These are phyloP conservation scores for Madurella mycetomatis DNA, from an alignment of 2,329 filamentous ascomycete species.

Conservation along the genomic window DNA sequence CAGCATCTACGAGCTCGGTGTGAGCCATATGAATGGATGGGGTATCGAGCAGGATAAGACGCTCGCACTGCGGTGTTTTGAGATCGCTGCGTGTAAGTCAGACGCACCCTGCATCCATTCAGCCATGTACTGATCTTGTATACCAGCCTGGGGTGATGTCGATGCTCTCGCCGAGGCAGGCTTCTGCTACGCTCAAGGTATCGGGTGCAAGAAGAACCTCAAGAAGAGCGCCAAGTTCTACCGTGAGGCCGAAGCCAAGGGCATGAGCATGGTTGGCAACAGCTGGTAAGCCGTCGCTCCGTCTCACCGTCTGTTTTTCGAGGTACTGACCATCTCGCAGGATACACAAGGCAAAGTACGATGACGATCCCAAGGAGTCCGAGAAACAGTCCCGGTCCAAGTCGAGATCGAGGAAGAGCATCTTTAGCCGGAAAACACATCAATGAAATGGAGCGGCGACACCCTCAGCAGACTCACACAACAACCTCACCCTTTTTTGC, in stretches of 20 bases:
- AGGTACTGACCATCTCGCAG: conserved; percentile 41
- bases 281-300: conserved; percentile 69
- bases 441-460: conserved; percentile 6
- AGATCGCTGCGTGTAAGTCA: conserved; percentile 78
- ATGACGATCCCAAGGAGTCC: conserved; percentile 54
- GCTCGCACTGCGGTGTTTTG: conserved; percentile 86
- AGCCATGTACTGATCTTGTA: conserved; percentile 13
- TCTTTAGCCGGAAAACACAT: conserved; percentile 53
- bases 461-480: background rate
- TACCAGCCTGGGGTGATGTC: conserved; percentile 79
- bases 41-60: conserved; percentile 89
- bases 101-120: background rate
- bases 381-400: conserved; percentile 70
- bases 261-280: conserved; percentile 96
- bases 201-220: conserved; percentile 92
- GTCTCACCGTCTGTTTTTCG: background rate
- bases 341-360: conserved; percentile 97
- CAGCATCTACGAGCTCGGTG: conserved; percentile 92
- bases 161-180: conserved; percentile 92
- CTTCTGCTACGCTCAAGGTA: conserved; percentile 90
- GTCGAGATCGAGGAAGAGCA: conserved; percentile 62
- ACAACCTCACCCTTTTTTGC: background rate
- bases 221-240: conserved; percentile 93
- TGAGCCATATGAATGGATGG: conserved; percentile 98
- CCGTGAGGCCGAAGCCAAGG: conserved; percentile 82